Base-by-base conservation (phyloP, 1,139 yeast species). In the Pichia sp. region DNA sequence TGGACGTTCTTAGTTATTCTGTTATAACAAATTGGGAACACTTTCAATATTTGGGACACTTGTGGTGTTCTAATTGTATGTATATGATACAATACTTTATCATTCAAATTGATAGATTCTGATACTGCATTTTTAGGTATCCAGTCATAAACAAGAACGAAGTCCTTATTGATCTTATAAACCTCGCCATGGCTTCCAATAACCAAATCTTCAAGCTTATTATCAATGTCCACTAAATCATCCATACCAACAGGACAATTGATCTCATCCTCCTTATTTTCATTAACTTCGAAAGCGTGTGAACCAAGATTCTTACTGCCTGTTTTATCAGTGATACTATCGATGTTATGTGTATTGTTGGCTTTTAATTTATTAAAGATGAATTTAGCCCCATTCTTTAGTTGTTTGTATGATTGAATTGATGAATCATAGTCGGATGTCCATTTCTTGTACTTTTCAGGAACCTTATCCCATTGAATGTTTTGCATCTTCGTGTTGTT, bases 361-460 rank as follows among this genome's bases (percentile, higher is more conserved):
- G 26, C 23, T 37, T 25, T 46, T 9, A 47, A 22, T 30, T 40
- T 47, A 6, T 44, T 40, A 18, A 40, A 29, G 15, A 47, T 34
- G n/a, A 40, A 47, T 29, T 47, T 37, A 2, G 50, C 50, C 7
- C 47, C 44, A 16, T 36, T 36, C 24, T 44, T 47, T 23, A 47
- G 27, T n/a, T 43, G 44, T 7, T 38, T 40, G 35, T 47, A 47
- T 6, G 46, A 40, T 27, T 45, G 45, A 13, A 42, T 25, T 16
- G 45, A 26, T 12, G 34, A 27, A 8, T 42, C 48, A 22, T 42
- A 42, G 13, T 42, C 45, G 3, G 25, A 13, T 15, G 46, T 32
- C 46, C 46, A 43, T 26, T 30, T 25, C 9, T 35, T 29, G 35
- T 44, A 47, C 23, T 25, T 37, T n/a, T 9, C 16, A 15, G 47